Base-by-base conservation (phyloP, 139 green algal species). In the Chlamydomonas sphaeroides region DNA sequence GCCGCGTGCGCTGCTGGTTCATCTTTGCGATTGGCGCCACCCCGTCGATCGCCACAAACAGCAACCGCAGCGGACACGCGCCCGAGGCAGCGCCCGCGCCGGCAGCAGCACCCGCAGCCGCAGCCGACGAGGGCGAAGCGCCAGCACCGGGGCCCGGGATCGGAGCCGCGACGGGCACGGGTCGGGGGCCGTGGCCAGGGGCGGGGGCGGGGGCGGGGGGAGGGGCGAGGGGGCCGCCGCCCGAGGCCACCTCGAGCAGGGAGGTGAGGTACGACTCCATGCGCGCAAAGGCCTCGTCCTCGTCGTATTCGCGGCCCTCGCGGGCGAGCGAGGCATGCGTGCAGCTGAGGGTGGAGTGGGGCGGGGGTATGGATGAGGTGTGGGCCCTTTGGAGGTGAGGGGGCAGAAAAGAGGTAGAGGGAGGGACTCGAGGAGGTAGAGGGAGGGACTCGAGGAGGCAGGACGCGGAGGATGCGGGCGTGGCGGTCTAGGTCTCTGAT, bases 1-100 rank as follows among this genome's bases (percentile, higher is more conserved):
- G 88, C 5, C 95, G 84, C 3, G 90, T 94, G 26, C 95, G 89
- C 88, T 98, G 95, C 90, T 98, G 95, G 75, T 94, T 95, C 93
- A 98, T 98, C 92, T 98, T 98, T 32, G 95, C 95, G 14, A 91
- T 83, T 0, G 95, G 95, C 0, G 95, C 95, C 42, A 98, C 93
- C 38, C 95, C 93, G 72, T 98, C 92, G 62, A 93, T 72, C 21
- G 88, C 90, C 49, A 93, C 57, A 38, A 94, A 81, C 56, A 94
- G 49, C 75, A 92, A 56, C 56, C 68, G 68, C 68, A 75, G 68
- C 30, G 61, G 21, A 68, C 62, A 7, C 21, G 66, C 11, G 18
- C 59, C 68, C 39, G 21, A 7, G 32, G 41, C 75, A 57, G n/a
- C n/a, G 15, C 32, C 48, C 28, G 21, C 45, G 35, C 25, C 26